A percentile compares a stretch with the other conserved stretches of the same genome.
phyloP scores from a whole-genome alignment of 2,329 filamentous ascomycete species.

The Mariannaea elegans region DNA sequence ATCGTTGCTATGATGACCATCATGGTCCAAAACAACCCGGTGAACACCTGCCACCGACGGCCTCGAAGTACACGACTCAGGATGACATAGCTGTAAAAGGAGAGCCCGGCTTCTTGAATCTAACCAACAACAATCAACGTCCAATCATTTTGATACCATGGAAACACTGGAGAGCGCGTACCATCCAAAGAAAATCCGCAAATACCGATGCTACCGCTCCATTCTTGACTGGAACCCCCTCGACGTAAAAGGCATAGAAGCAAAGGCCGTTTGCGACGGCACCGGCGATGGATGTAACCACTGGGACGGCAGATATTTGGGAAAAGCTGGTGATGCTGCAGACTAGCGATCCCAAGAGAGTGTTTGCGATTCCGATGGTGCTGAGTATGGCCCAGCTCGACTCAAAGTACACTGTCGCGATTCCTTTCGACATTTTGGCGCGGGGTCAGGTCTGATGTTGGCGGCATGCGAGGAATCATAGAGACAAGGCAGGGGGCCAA shows the following conservation, averaged over 20 bases:
- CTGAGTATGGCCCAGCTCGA: slow-evolving; percentile 56
- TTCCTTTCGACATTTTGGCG: neutral
- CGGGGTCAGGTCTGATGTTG: neutral
- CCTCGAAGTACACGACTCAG: slow-evolving; percentile 60
- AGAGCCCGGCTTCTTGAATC: slow-evolving; percentile 55
- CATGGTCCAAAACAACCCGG: slow-evolving; percentile 65
- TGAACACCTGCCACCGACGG: slow-evolving; percentile 53
- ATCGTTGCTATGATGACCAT: slow-evolving; percentile 60
- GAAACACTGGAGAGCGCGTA: slow-evolving; percentile 24
- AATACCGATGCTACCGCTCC: slow-evolving; percentile 49
- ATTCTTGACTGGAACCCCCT: slow-evolving; percentile 27
- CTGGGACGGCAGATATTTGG: slow-evolving; percentile 50
- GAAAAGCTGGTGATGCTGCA: slow-evolving; percentile 51
- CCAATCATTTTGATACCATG: neutral
- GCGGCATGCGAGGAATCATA: neutral
- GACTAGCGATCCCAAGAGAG: slow-evolving; percentile 50
- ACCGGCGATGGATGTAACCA: slow-evolving; percentile 48
- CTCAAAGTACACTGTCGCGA: slow-evolving; percentile 48
- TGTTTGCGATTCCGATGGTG: slow-evolving; percentile 52
- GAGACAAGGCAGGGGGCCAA: too few relatives aligned
- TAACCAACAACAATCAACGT: slow-evolving; percentile 21
- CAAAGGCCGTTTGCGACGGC: slow-evolving; percentile 54
- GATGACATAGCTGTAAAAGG: slow-evolving; percentile 62
- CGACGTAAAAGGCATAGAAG: slow-evolving; percentile 52
- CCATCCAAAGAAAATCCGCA: slow-evolving; percentile 53